phyloP scores from a whole-genome alignment of 805 yeast genomes.

The Diddensiella santjacobensis region DNA sequence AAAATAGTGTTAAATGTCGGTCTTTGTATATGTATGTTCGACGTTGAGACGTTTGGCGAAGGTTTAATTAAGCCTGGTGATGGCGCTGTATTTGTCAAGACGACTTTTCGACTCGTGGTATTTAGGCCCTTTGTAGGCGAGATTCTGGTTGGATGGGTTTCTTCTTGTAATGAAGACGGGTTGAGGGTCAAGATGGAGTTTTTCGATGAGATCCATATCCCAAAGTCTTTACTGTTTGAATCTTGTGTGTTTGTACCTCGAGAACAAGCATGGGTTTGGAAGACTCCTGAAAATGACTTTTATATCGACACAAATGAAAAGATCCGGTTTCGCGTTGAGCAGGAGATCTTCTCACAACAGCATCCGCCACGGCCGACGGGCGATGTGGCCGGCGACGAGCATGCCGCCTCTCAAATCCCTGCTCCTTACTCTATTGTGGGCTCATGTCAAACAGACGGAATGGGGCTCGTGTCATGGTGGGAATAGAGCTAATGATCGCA shows the following conservation, averaged over 20 bases:
- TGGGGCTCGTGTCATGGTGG: constrained; percentile 98
- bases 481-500: constrained; percentile 42
- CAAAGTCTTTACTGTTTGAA: constrained; percentile 77
- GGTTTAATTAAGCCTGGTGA: constrained; percentile 93
- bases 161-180: constrained; percentile 83
- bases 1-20: constrained; percentile 83
- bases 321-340: constrained; percentile 86
- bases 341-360: constrained; percentile 77
- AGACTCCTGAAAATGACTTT: constrained; percentile 53
- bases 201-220: constrained; percentile 89
- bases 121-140: constrained; percentile 97
- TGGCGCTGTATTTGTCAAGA: constrained; percentile 76
- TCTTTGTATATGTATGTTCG: constrained; percentile 80
- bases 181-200: constrained; percentile 80
- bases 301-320: constrained; percentile 88
- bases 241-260: constrained; percentile 57
- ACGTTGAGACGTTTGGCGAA: constrained; percentile 73
- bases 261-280: constrained; percentile 97
- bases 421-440: constrained; percentile 87
- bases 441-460: constrained; percentile 92
- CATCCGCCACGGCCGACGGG: constrained; percentile 66
- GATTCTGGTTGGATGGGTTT: constrained; percentile 86
- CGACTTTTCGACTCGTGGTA: constrained; percentile 67
- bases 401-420: constrained; percentile 23
- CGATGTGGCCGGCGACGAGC: constrained; percentile 16